A percentile compares a stretch with the other conserved stretches of the same genome.
Evolutionary conservation across 495 filamentous ascomycete species (phyloP).

Genomic region (Podospora pseudopauciseta): DNA sequence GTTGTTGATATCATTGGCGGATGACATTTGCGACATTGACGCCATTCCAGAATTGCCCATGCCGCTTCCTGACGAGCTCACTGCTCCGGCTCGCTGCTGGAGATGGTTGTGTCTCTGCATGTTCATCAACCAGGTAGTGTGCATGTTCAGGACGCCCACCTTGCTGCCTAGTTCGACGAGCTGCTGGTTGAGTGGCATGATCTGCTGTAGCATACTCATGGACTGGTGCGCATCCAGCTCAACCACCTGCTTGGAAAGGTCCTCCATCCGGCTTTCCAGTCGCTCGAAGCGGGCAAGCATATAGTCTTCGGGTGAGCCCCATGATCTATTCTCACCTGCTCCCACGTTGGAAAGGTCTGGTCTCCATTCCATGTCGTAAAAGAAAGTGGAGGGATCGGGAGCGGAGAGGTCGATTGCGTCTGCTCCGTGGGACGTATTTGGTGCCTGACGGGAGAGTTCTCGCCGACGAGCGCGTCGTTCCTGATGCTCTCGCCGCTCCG

Average conservation of each 20-base stretch:
- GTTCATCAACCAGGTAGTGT: conserved; percentile 54
- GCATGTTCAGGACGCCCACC: conserved; percentile 51
- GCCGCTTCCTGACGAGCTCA: neutral
- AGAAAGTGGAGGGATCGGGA: conserved; percentile 1
- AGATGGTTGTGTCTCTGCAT: conserved; percentile 26
- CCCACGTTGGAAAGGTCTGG: conserved; percentile 6
- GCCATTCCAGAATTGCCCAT: neutral
- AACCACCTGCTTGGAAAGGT: conserved; percentile 40
- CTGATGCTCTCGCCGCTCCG: conserved; percentile 1
- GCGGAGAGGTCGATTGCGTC: conserved; percentile 7
- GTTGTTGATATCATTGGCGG: conserved; percentile 1
- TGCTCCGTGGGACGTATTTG: neutral
- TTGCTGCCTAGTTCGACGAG: conserved; percentile 50
- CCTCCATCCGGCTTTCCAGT: conserved; percentile 46
- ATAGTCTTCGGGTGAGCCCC: conserved; percentile 29
- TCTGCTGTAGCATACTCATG: conserved; percentile 49
- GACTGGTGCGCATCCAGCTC: conserved; percentile 49
- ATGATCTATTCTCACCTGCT: neutral
- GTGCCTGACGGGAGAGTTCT: conserved; percentile 1
- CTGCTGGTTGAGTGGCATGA: conserved; percentile 48
- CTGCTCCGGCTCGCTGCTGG: conserved; percentile 16
- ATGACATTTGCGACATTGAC: neutral
- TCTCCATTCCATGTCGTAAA: conserved; percentile 1
- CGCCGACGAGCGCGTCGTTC: conserved; percentile 3
- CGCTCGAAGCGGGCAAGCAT: conserved; percentile 48